Evolutionary conservation across 108 stramenopile genomes (phyloP).

Genomic region (Nitzschia sp.): DNA sequence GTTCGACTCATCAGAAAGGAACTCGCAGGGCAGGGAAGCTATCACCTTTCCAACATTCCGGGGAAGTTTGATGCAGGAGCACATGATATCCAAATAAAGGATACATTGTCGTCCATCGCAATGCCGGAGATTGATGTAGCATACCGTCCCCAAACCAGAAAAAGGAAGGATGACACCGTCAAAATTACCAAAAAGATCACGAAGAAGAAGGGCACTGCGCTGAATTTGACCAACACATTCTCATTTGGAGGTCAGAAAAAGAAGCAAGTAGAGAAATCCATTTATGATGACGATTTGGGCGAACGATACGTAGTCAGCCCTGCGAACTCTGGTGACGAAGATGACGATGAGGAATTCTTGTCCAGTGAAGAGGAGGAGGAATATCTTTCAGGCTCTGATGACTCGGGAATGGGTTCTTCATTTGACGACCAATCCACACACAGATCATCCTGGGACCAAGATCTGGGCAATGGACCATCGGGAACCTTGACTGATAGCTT

Average conservation of each 20-base stretch:
- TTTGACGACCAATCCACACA: constrained; percentile 14
- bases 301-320: constrained; percentile 39
- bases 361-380: constrained; percentile 33
- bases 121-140: constrained; percentile 31
- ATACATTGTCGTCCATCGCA: constrained; percentile 33
- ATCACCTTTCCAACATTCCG: constrained; percentile 28
- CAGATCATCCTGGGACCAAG: constrained; percentile 21
- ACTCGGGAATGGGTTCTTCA: constrained; percentile 2
- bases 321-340: constrained; percentile 23
- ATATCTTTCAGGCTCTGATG: constrained; percentile 15
- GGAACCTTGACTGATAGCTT: constrained; percentile 16
- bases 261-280: constrained; percentile 31
- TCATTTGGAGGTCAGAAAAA: constrained; percentile 15
- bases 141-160: constrained; percentile 14
- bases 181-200: constrained; percentile 6
- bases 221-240: constrained; percentile 7
- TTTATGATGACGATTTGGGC: constrained; percentile 40
- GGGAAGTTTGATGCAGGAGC: background rate
- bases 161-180: constrained; percentile 1
- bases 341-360: constrained; percentile 28
- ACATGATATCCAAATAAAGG: constrained; percentile 22
- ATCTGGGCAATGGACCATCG: constrained; percentile 14
- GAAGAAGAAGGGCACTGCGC: background rate
- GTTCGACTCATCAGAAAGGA: constrained; percentile 43
- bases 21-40: constrained; percentile 30